Evolutionary conservation across 2,329 filamentous ascomycete genomes (phyloP), one percentile per base, ranked within the genome.

Genomic region (Neonectria neomacrospora): DNA sequence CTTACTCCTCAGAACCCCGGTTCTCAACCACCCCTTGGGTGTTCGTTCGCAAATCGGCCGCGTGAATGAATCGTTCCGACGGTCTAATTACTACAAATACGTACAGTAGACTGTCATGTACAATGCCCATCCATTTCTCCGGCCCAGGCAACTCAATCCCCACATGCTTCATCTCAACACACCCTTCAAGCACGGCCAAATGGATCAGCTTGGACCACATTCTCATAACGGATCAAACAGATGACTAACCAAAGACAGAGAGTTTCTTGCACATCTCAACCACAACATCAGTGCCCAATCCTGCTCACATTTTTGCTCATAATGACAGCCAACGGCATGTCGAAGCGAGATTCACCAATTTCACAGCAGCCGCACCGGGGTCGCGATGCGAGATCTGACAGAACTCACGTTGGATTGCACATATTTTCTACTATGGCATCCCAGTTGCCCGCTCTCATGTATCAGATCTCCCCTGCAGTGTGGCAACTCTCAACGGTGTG

Each of bases 401-500:
- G 45, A 52, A 53, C 20, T 30, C 58, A 32, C 32, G 57, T 58
- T 55, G 60, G 59, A 61, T 58, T 70, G 67, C 62, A 64, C 61
- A 68, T 71, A 67, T 62, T 65, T 67, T 56, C 64, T 63, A 61
- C 68, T 64, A 57, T 51, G 53, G 62, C 50, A 56, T 56, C 48
- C 54, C 52, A 56, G 52, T 58, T 57, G 58, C 30, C 47, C 52
- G 37, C 54, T 60, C 63, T 41, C 54, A 61, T 64, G 58, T 63
- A 63, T 63, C 65, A 61, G 63, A 66, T 68, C 64, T 63, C 63
- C 57, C 67, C 67, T 71, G 70, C 70, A 71, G 68, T 61, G 57
- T 61, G 55, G 69, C 66, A 70, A 71, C 67, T 65, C 51, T 65
- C 63, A 73, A 71, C 67, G 68, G 70, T 54, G 58, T 55, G 61